Evolutionary conservation across 2,329 filamentous ascomycete genomes (phyloP).

Genomic region (Cladosporium sphaerospermum): DNA sequence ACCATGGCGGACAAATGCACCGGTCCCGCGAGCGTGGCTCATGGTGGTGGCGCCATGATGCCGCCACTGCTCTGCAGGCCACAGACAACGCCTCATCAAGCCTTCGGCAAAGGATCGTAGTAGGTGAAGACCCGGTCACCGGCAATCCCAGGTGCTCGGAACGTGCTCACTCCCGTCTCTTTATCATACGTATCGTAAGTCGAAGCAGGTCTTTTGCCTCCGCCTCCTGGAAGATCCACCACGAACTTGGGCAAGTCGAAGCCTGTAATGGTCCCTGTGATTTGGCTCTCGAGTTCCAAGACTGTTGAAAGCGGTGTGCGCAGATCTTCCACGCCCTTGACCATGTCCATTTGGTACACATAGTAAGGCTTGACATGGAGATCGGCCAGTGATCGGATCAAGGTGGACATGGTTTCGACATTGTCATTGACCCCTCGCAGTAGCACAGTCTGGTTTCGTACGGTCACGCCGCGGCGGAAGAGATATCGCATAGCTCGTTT

Average conservation of each 20-base stretch:
- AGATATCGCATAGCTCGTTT: slow-evolving; percentile 46
- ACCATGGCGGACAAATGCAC: no score
- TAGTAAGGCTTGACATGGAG: slow-evolving; percentile 58
- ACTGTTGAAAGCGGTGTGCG: slow-evolving; percentile 56
- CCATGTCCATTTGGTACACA: slow-evolving; percentile 61
- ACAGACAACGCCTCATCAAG: no score
- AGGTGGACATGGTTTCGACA: slow-evolving; percentile 44
- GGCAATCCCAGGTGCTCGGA: slow-evolving; percentile 50
- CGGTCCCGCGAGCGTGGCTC: no score
- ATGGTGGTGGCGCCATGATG: no score
- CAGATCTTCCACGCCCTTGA: slow-evolving; percentile 54
- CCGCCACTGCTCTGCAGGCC: no score
- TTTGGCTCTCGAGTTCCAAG: slow-evolving; percentile 50
- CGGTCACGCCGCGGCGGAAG: slow-evolving; percentile 46
- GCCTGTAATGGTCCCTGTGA: slow-evolving; percentile 56
- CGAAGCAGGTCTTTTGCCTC: slow-evolving; percentile 55
- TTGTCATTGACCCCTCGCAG: slow-evolving; percentile 55
- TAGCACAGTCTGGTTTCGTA: slow-evolving; percentile 57
- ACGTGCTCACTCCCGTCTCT: slow-evolving; percentile 48
- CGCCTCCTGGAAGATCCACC: slow-evolving; percentile 57
- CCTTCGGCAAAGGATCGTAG: slow-evolving; percentile 42
- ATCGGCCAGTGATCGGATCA: slow-evolving; percentile 51
- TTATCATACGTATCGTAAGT: slow-evolving; percentile 50
- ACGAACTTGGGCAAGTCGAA: slow-evolving; percentile 59
- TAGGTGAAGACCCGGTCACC: slow-evolving; percentile 48